A percentile compares a stretch with the other conserved stretches of the same genome.
Conservation (phyloP, 768 basidiomycete species). For the Pholiota molesta region DNA sequence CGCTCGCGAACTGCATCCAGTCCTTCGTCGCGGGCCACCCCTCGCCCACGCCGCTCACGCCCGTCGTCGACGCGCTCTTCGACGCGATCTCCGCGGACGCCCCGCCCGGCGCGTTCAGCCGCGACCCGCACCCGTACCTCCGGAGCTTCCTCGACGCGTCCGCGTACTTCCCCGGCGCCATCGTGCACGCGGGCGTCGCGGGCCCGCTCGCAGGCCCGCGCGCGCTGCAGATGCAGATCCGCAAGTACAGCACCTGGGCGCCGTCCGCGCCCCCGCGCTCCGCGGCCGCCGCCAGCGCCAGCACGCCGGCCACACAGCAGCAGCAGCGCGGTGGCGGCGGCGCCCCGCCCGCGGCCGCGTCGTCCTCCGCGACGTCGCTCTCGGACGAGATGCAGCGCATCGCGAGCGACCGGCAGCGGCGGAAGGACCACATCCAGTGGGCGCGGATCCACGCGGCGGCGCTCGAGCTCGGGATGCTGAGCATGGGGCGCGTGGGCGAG, state of each 20-base stretch:
- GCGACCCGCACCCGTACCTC: conserved; percentile 45
- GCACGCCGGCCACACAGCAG: conserved; percentile 12
- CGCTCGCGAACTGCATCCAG: conserved; percentile 58
- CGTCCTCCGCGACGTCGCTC: conserved; percentile 37
- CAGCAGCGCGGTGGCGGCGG: too few relatives aligned
- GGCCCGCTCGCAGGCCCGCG: conserved; percentile 60
- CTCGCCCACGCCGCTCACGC: conserved; percentile 50
- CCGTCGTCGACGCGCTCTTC: conserved; percentile 56
- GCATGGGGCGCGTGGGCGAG: conserved; percentile 41
- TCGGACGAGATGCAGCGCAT: conserved; percentile 68
- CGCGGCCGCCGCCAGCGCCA: not conserved
- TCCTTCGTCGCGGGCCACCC: conserved; percentile 50
- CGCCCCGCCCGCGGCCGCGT: not conserved
- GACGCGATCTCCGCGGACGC: conserved; percentile 49
- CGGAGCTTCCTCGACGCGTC: conserved; percentile 57
- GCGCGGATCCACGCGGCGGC: conserved; percentile 68
- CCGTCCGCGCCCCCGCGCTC: conserved; percentile 23
- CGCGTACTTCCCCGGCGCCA: conserved; percentile 46
- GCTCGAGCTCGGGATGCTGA: conserved; percentile 58
- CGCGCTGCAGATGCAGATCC: conserved; percentile 60
- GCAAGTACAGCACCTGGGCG: conserved; percentile 59
- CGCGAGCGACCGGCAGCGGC: conserved; percentile 57
- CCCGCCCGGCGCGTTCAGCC: conserved; percentile 29
- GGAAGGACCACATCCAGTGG: conserved; percentile 70
- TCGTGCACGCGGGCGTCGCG: conserved; percentile 56